phyloP scores from a whole-genome alignment of 768 basidiomycete genomes.

The Russula emetica region DNA sequence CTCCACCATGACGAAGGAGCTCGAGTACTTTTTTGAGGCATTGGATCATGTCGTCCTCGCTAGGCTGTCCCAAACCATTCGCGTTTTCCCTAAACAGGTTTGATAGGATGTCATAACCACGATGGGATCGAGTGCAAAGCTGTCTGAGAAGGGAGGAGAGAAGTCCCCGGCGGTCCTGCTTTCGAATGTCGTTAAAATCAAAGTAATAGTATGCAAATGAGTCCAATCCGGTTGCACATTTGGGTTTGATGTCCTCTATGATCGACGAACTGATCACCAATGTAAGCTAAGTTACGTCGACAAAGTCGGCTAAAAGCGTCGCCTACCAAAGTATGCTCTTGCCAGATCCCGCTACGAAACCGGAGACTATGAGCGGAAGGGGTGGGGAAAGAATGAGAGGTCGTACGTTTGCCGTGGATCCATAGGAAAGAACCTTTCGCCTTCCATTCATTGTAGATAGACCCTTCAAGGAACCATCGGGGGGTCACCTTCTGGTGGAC shows the following conservation, averaged over 20 bases:
- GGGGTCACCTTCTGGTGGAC: neutral
- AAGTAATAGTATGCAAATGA: conserved; percentile 1
- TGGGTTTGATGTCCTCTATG: neutral
- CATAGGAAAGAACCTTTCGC: neutral
- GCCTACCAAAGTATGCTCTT: conserved; percentile 8
- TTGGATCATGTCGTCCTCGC: neutral
- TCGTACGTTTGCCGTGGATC: conserved; percentile 10
- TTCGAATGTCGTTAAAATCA: neutral
- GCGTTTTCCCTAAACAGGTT: neutral
- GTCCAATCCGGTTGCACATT: neutral
- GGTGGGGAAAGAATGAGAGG: no score
- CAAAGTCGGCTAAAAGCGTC: neutral
- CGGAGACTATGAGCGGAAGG: neutral
- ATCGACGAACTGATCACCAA: neutral
- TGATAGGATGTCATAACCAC: neutral
- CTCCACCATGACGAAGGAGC: neutral
- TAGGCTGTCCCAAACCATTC: neutral
- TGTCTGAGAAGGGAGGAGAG: conserved; percentile 5
- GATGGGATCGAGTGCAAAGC: neutral
- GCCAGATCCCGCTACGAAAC: conserved; percentile 6
- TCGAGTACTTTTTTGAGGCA: neutral
- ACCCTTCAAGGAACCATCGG: neutral
- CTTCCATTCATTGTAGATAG: neutral
- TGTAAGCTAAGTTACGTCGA: neutral
- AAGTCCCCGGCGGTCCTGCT: conserved; percentile 1